Conservation (phyloP, 1,284 basidiomycete species). For the Coriolopsis trogii region DNA sequence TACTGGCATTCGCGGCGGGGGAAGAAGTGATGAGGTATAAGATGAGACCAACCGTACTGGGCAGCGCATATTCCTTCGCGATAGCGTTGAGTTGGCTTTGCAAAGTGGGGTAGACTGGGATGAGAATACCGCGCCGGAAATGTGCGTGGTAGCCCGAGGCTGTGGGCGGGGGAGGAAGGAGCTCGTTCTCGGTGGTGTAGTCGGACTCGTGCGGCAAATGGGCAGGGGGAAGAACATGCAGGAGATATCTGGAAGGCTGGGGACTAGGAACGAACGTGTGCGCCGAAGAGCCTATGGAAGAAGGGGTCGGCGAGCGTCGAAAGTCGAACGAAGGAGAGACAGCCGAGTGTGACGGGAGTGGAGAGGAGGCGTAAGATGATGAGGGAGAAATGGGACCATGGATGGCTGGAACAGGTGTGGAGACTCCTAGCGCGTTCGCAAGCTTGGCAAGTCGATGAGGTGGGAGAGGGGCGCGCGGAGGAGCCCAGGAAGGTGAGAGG, state of each 20-base stretch:
- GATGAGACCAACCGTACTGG: constrained; percentile 76
- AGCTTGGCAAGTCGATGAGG: constrained; percentile 78
- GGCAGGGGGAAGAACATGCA: constrained; percentile 76
- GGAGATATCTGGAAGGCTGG: constrained; percentile 62
- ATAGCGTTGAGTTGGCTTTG: constrained; percentile 77
- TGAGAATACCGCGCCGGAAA: constrained; percentile 74
- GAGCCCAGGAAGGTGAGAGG: constrained; percentile 49
- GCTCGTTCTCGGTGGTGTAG: constrained; percentile 43
- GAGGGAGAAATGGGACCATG: constrained; percentile 36
- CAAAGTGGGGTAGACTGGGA: constrained; percentile 72
- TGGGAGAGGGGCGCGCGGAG: constrained; percentile 69
- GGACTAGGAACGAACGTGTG: constrained; percentile 44
- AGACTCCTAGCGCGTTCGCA: constrained; percentile 80
- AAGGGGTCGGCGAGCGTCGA: constrained; percentile 62
- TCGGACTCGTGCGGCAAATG: constrained; percentile 65
- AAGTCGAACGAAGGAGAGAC: constrained; percentile 41
- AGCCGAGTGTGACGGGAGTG: constrained; percentile 32
- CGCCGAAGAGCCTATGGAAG: constrained; percentile 44
- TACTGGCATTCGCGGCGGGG: constrained; percentile 23
- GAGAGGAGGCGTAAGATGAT: constrained; percentile 37
- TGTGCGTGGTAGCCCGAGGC: constrained; percentile 78
- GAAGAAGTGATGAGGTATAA: constrained; percentile 69
- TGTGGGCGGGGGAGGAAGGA: constrained; percentile 51
- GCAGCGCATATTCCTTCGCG: constrained; percentile 85
- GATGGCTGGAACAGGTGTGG: constrained; percentile 65